Percentiles rank a stretch among this genome's conserved stretches.
These are phyloP conservation scores for Lathyrus aphaca DNA, from an alignment of 306 rosid genomes.

Conservation along the genomic window DNA sequence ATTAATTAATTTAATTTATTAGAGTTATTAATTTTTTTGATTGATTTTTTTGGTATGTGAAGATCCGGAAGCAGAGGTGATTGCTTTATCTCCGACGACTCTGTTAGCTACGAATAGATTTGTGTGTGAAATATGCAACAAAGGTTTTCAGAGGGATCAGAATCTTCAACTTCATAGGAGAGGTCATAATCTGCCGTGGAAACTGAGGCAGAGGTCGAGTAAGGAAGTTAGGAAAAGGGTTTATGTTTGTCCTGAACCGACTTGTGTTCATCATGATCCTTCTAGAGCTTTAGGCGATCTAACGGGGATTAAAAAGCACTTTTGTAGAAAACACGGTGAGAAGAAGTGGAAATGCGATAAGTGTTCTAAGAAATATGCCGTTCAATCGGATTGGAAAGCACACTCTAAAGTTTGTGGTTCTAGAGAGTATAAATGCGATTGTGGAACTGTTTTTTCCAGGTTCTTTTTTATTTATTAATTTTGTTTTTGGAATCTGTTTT, in stretches of 20 bases:
- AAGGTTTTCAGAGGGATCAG: slow-evolving; percentile 97
- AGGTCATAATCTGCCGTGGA: slow-evolving; percentile 96
- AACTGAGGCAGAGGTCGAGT: slow-evolving; percentile 76
- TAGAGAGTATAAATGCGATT: slow-evolving; percentile 92
- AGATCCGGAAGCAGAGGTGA: slow-evolving; percentile 98
- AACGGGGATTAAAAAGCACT: slow-evolving; percentile 92
- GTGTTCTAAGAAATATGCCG: slow-evolving; percentile 92
- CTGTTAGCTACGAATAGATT: slow-evolving; percentile 85
- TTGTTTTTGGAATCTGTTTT: not conserved
- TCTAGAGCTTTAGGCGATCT: slow-evolving; percentile 89
- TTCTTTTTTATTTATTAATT: not conserved
- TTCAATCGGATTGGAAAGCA: slow-evolving; percentile 98
- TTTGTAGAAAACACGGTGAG: slow-evolving; percentile 92
- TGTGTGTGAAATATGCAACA: slow-evolving; percentile 89
- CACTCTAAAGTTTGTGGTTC: slow-evolving; percentile 91
- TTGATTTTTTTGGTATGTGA: slow-evolving; percentile 15
- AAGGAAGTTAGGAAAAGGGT: slow-evolving; percentile 85
- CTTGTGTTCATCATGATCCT: slow-evolving; percentile 92
- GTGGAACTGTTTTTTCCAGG: slow-evolving; percentile 89
- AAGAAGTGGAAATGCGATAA: slow-evolving; percentile 98
- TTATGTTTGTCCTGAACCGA: slow-evolving; percentile 83
- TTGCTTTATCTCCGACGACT: slow-evolving; percentile 86
- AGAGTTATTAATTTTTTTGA: not conserved
- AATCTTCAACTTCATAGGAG: slow-evolving; percentile 92
- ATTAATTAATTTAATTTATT: not conserved